Evolutionary conservation across 768 basidiomycete species (phyloP), one percentile per base, ranked within the genome.

Genomic region (Phlebiopsis flavidoalba): DNA sequence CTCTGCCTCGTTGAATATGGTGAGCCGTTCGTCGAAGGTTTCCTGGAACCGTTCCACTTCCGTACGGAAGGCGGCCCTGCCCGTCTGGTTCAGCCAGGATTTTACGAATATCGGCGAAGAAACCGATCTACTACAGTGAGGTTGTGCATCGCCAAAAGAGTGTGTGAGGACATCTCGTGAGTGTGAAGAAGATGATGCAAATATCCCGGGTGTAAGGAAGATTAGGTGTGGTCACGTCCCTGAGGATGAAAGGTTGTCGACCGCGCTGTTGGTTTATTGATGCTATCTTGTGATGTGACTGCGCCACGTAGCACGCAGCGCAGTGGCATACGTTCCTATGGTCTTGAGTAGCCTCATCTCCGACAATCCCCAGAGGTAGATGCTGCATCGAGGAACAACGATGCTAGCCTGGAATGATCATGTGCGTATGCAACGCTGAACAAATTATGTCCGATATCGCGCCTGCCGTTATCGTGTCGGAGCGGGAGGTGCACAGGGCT

Each of bases 151-250:
- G 78, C 80, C 17, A 95, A 80, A 22, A 94, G 71, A 4, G 90
- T 69, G 65, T 95, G 91, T 0, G 91, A 87, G 0, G 87, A 84
- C 93, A 95, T 94, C 71, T 95, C 93, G 71, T 95, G 93, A 6
- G 93, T 93, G 55, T 88, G 86, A 37, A 94, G 75, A 14, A 95
- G 82, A 66, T 95, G 93, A 69, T 95, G 91, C 33, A 93, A 54
- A 65, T 95, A 95, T 2, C 88, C 21, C 77, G 73, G n/a, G 74
- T 77, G 63, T 71, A 75, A 0, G 76, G 70, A 10, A 67, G 65
- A 24, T 60, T 55, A 15, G 45, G 53, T 21, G 59, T 4, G 14
- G 80, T 78, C 5, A 78, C 63, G 76, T n/a, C 46, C 22, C 12
- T 21, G 14, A 10, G 26, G 33, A 26, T 46, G 43, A 45, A 53